phyloP scores from a whole-genome alignment of 495 filamentous ascomycete species.

The Cercophora scortea region DNA sequence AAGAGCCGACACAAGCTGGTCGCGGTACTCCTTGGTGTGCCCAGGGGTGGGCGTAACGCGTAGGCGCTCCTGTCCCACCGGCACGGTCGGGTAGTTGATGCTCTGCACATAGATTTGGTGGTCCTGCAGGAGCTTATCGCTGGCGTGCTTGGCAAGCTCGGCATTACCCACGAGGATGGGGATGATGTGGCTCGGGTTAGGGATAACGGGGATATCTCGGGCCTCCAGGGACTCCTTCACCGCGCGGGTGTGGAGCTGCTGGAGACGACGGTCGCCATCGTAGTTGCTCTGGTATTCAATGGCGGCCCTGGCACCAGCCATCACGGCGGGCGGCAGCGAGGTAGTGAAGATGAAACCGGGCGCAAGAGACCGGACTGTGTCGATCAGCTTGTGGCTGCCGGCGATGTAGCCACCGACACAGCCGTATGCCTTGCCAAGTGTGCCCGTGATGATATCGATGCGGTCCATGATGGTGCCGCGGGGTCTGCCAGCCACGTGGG shows the following conservation, averaged over 20 bases:
- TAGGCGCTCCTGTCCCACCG: slow-evolving; percentile 88
- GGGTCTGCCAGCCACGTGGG: slow-evolving; percentile 56
- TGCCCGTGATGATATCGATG: slow-evolving; percentile 95
- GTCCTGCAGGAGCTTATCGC: slow-evolving; percentile 77
- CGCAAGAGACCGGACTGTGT: slow-evolving; percentile 91
- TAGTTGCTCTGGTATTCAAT: slow-evolving; percentile 86
- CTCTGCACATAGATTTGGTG: slow-evolving; percentile 95
- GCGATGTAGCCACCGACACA: slow-evolving; percentile 98
- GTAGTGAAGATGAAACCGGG: slow-evolving; percentile 99
- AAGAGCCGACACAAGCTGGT: slow-evolving; percentile 77
- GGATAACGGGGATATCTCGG: slow-evolving; percentile 91
- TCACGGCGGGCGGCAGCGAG: slow-evolving; percentile 87
- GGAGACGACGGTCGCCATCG: slow-evolving; percentile 75
- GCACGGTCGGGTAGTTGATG: slow-evolving; percentile 98
- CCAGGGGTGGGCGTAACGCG: slow-evolving; percentile 94
- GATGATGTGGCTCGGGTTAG: slow-evolving; percentile 94
- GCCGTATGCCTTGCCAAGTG: slow-evolving; percentile 94
- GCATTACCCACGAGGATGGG: slow-evolving; percentile 91
- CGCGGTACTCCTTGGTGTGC: slow-evolving; percentile 71
- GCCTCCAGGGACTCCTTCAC: slow-evolving; percentile 74
- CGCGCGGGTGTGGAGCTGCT: slow-evolving; percentile 90
- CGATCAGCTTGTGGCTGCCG: slow-evolving; percentile 78
- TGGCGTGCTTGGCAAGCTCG: slow-evolving; percentile 84
- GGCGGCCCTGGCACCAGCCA: slow-evolving; percentile 86
- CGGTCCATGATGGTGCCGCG: slow-evolving; percentile 89